Evolutionary conservation across 352 stramenopile genomes (phyloP), one percentile per base, ranked within the genome.

Genomic region (Phytophthora citrophthora): DNA sequence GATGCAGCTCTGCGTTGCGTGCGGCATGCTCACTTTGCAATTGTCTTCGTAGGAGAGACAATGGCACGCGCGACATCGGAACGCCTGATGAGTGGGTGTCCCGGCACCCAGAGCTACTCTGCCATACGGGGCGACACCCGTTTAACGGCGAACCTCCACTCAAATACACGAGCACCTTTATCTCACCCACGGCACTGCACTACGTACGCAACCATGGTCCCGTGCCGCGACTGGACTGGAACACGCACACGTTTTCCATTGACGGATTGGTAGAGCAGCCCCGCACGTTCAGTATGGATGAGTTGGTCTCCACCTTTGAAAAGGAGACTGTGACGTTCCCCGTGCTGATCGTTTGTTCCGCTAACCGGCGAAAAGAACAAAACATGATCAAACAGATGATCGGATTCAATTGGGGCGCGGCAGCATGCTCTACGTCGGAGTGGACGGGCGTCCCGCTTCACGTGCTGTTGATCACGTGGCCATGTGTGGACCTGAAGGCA

Each of bases 381-480:
- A 98, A 98, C 70, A 96, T 97, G 82, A 94, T 97, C 50, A 89
- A 91, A 51, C 94, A 97, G 71, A 97, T 90, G 1, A 97, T 98
- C 49, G 93, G 93, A 15, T 98, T 98, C 72, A 97, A 85, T 70
- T 98, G 93, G 94, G 92, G 93, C 8, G 75, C 91, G 4, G 86
- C 77, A n/a, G 93, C 85, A 26, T 89, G 95, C 7, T 89, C 81
- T 13, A 98, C 89, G 27, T 89, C 91, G 24, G 78, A 94, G 13
- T 98, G 89, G 89, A 97, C 90, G 31, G 95, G 95, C 16, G 81
- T 97, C 13, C 63, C 78, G 38, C 74, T 98, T 41, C 75, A 91
- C 43, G 88, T 96, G 56, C 70, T 98, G 50, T 72, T 98, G 77
- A 81, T 45, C 88, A 88, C 45, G 76, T 91, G 3, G 81, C 97